Conservation (phyloP, 2,329 filamentous ascomycete species). For the Fusarium verticillioides region DNA sequence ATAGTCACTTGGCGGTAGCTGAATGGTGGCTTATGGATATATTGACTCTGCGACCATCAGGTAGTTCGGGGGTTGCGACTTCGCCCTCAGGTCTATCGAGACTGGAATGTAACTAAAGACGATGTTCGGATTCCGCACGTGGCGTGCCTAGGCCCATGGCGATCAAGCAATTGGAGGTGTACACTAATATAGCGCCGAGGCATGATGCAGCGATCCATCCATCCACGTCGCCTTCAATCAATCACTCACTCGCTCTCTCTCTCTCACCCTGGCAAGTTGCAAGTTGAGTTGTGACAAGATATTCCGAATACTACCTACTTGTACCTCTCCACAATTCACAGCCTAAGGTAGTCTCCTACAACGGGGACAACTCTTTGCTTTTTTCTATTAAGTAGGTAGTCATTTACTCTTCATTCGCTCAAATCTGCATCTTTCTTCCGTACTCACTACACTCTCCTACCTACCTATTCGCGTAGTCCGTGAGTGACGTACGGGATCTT, state of each 20-base stretch:
- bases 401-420: background rate
- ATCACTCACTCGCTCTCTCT: background rate
- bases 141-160: slow-evolving; percentile 3
- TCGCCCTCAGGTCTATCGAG: background rate
- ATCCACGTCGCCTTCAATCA: background rate
- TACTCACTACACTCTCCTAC: background rate
- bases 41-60: background rate
- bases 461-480: background rate
- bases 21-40: background rate
- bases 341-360: background rate
- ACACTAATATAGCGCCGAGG: slow-evolving; percentile 6
- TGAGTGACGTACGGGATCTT: slow-evolving; percentile 6
- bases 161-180: background rate
- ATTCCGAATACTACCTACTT: background rate
- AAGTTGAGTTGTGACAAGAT: background rate
- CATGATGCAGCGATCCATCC: background rate
- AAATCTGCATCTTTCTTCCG: no score
- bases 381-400: background rate
- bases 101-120: slow-evolving; percentile 13
- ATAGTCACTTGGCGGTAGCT: background rate
- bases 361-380: background rate
- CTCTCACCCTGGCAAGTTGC: background rate
- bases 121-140: slow-evolving; percentile 21
- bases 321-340: slow-evolving; percentile 13
- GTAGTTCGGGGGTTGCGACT: background rate